Conservation (phyloP, 805 yeast species). For the Cyberlindnera saturnus region DNA sequence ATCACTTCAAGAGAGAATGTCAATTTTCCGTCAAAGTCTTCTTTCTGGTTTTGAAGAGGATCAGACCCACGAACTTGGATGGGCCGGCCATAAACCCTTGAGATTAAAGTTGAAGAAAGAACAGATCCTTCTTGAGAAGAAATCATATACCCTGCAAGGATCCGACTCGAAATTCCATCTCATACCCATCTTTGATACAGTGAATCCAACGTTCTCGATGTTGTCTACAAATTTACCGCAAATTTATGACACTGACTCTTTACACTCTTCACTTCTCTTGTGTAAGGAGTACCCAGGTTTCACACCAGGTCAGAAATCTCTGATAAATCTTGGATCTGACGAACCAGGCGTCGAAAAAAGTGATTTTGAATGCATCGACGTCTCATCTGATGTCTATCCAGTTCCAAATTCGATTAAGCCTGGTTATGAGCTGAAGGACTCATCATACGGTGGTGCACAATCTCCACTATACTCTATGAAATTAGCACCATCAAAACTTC, state of each 20-base stretch:
- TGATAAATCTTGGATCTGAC: neutral
- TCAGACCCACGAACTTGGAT: slow-evolving; percentile 16
- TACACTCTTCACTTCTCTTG: slow-evolving; percentile 4
- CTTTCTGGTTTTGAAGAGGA: slow-evolving; percentile 53
- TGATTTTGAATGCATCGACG: slow-evolving; percentile 38
- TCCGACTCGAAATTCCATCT: slow-evolving; percentile 2
- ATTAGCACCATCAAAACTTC: slow-evolving; percentile 32
- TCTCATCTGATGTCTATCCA: slow-evolving; percentile 28
- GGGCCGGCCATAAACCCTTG: slow-evolving; percentile 7
- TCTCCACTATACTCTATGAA: slow-evolving; percentile 45
- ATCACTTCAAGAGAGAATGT: slow-evolving; percentile 52
- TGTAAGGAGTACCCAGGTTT: slow-evolving; percentile 5
- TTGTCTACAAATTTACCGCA: slow-evolving; percentile 2
- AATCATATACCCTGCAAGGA: neutral
- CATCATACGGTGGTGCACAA: slow-evolving; percentile 46
- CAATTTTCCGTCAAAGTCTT: slow-evolving; percentile 37
- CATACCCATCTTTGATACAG: slow-evolving; percentile 2
- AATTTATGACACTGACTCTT: neutral
- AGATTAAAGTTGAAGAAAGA: slow-evolving; percentile 19
- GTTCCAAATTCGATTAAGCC: slow-evolving; percentile 46
- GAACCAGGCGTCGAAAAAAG: neutral
- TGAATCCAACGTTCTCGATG: slow-evolving; percentile 1
- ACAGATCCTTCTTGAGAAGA: slow-evolving; percentile 8
- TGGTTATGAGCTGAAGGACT: slow-evolving; percentile 28
- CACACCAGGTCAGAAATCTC: neutral